Evolutionary conservation across 108 stramenopile species (phyloP).

Genomic region (Parietichytrium sp.): DNA sequence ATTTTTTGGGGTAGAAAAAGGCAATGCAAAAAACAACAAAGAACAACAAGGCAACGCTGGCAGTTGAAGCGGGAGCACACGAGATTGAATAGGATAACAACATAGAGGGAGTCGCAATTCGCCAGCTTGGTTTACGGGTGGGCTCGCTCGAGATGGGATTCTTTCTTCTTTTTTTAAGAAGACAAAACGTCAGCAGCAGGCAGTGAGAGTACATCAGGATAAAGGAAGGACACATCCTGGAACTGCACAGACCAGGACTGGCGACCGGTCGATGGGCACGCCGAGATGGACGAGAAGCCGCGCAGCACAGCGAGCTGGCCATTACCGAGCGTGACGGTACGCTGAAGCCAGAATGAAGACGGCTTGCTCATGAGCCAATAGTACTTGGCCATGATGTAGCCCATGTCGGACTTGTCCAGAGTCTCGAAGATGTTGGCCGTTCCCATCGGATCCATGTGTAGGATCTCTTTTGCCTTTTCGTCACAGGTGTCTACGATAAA

Average conservation of each 20-base stretch:
- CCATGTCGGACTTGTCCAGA: not conserved
- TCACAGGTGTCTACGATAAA: not conserved
- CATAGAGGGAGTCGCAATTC: too few species aligned
- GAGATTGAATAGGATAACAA: too few species aligned
- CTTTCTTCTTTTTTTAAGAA: too few species aligned
- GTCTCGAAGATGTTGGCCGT: conserved; percentile 29
- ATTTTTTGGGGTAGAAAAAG: too few species aligned
- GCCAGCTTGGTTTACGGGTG: too few species aligned
- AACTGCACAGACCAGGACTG: not conserved
- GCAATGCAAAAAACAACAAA: too few species aligned
- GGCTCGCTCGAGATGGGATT: too few species aligned
- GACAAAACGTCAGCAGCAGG: too few species aligned
- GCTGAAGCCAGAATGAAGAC: conserved; percentile 14
- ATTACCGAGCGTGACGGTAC: conserved; percentile 19
- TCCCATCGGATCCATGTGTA: not conserved
- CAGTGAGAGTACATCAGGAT: too few species aligned
- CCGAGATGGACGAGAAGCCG: too few species aligned
- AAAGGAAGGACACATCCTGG: conserved; percentile 25
- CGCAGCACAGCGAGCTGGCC: conserved; percentile 4
- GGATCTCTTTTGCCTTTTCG: not conserved
- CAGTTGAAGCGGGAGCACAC: too few species aligned
- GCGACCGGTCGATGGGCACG: not conserved
- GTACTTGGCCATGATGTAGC: conserved; percentile 26
- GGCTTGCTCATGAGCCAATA: not conserved
- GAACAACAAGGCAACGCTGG: too few species aligned